These are phyloP conservation scores for Coprinellus micaceus DNA, from an alignment of 768 basidiomycete genomes.

Conservation along the genomic window DNA sequence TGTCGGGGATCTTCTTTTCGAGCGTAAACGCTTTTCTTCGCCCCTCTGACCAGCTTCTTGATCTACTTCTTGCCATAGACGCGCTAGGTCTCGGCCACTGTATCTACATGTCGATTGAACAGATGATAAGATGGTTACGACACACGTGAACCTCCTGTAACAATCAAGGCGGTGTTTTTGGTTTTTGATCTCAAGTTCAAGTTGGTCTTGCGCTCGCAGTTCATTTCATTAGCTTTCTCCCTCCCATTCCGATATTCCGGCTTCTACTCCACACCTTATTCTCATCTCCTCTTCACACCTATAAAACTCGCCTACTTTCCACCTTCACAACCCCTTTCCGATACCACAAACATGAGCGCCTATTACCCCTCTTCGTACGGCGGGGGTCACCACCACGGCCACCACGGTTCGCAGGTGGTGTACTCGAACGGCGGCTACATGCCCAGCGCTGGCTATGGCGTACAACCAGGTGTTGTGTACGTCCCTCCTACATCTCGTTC, in stretches of 20 bases:
- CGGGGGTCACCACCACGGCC: conserved; percentile 13
- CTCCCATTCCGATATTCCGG: background rate
- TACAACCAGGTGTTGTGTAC: conserved; percentile 29
- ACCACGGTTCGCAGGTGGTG: conserved; percentile 27
- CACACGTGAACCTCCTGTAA: background rate
- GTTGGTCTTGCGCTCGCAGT: background rate
- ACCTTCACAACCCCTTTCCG: conserved; percentile 5
- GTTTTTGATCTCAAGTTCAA: background rate
- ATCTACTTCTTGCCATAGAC: no score
- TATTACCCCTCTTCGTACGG: conserved; percentile 38
- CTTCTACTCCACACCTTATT: background rate
- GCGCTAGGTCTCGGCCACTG: no score
- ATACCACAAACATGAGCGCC: conserved; percentile 21
- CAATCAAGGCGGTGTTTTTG: conserved; percentile 5
- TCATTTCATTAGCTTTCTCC: background rate
- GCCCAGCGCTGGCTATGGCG: conserved; percentile 19
- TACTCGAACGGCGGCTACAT: conserved; percentile 19
- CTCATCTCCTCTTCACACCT: background rate
- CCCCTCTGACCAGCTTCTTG: no score
- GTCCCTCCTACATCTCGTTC: conserved; percentile 19
- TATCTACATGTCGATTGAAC: no score
- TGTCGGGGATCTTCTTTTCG: no score
- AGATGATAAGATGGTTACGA: no score
- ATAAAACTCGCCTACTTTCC: conserved; percentile 12
- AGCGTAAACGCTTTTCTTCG: no score